Conservation (phyloP, 1,139 yeast genomes). For the Hanseniaspora uvarum region DNA sequence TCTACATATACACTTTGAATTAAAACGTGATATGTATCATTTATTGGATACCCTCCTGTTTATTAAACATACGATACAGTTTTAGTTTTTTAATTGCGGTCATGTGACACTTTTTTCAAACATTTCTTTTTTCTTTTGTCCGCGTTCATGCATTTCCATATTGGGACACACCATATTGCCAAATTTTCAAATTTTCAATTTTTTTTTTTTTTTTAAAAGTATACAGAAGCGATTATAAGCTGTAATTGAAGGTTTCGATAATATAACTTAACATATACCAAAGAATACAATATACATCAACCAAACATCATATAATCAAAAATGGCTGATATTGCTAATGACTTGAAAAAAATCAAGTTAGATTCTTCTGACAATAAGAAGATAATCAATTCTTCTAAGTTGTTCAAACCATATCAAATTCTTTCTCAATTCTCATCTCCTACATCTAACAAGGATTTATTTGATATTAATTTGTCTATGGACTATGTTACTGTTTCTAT, state of each 20-base stretch:
- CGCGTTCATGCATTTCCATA: not conserved
- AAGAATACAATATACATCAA: not conserved
- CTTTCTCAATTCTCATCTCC: conserved; percentile 16
- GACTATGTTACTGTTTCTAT: conserved; percentile 15
- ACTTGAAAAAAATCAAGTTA: conserved; percentile 5
- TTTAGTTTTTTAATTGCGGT: not conserved
- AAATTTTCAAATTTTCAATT: not conserved
- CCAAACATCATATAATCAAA: not conserved
- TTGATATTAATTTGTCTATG: conserved; percentile 12
- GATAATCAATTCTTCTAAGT: conserved; percentile 15
- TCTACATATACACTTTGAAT: not conserved
- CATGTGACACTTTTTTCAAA: not conserved
- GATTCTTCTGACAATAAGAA: not conserved
- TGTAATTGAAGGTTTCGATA: no score
- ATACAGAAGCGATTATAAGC: no score
- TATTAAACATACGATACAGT: not conserved
- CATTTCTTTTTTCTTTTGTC: not conserved
- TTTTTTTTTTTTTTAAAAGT: not conserved
- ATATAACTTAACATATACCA: no score
- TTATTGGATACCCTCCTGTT: not conserved
- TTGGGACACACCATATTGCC: not conserved
- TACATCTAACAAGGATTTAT: conserved; percentile 9
- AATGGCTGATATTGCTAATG: conserved; percentile 2
- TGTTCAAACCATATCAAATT: conserved; percentile 15
- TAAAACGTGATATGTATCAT: not conserved